Evolutionary conservation across 2,329 filamentous ascomycete genomes (phyloP).

Genomic region (Calonectria crousiana): DNA sequence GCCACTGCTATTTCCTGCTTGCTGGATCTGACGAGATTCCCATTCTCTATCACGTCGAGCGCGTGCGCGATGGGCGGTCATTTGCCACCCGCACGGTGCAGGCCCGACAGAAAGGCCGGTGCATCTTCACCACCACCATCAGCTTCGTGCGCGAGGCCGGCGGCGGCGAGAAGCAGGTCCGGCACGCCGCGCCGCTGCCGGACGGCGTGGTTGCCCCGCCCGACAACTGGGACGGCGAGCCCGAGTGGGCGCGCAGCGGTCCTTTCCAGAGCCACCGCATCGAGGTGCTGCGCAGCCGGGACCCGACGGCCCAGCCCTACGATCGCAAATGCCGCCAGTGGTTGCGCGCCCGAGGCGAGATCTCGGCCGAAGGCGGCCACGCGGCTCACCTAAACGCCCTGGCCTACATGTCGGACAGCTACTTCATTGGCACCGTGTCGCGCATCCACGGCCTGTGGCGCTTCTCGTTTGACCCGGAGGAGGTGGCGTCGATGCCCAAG

Average conservation of each 20-base stretch:
- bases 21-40: conserved; percentile 88
- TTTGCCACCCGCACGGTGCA: conserved; percentile 97
- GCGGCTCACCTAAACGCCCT: conserved; percentile 88
- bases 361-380: conserved; percentile 79
- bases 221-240: conserved; percentile 56
- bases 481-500: conserved; percentile 64
- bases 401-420: conserved; percentile 92
- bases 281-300: conserved; percentile 51
- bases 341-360: conserved; percentile 80
- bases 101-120: conserved; percentile 86
- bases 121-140: conserved; percentile 96
- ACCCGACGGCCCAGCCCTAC: conserved; percentile 65
- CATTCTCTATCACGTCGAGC: conserved; percentile 94
- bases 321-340: conserved; percentile 79
- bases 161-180: conserved; percentile 64
- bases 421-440: conserved; percentile 91
- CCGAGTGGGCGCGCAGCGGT: conserved; percentile 62
- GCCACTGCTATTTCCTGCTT: conserved; percentile 99
- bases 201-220: conserved; percentile 52
- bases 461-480: conserved; percentile 68
- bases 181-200: conserved; percentile 75
- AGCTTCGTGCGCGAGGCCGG: conserved; percentile 81
- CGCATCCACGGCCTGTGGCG: conserved; percentile 85
- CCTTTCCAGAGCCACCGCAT: conserved; percentile 63
- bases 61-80: conserved; percentile 88